Conservation (phyloP, 305 asterid species). For the Solanum aculeatissimum region DNA sequence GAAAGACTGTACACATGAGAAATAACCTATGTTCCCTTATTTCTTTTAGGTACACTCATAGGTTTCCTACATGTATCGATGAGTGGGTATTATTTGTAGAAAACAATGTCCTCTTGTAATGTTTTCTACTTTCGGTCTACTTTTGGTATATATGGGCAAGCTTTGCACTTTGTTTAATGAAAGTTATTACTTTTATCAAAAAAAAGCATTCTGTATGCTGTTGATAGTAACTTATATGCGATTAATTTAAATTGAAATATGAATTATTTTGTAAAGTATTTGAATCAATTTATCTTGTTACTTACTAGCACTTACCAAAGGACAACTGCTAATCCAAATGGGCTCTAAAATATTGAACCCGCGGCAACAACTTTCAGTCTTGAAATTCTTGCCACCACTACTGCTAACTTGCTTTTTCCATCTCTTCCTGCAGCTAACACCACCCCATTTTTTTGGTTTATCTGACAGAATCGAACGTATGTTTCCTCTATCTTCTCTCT, state of each 20-base stretch:
- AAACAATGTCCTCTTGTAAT: not conserved
- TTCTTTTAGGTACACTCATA: not conserved
- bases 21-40: too few relatives aligned
- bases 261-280: too few relatives aligned
- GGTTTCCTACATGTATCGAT: not conserved
- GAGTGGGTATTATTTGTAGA: not conserved
- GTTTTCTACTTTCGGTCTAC: not conserved
- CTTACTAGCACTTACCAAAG: not conserved
- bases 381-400: not conserved
- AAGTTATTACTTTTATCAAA: not conserved
- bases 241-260: not conserved
- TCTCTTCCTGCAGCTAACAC: not conserved
- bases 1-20: not conserved
- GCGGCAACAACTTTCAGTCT: not conserved
- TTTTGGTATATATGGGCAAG: too few relatives aligned
- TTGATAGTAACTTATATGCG: too few relatives aligned
- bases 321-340: not conserved
- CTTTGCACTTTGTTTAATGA: not conserved
- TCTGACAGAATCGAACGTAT: not conserved
- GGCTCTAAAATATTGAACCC: not conserved
- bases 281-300: too few relatives aligned
- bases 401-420: not conserved
- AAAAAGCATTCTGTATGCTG: too few relatives aligned
- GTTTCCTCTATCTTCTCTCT: not conserved
- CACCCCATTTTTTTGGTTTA: not conserved